These are phyloP conservation scores for Russula sp. DNA, from an alignment of 768 basidiomycete species.

Conservation along the genomic window DNA sequence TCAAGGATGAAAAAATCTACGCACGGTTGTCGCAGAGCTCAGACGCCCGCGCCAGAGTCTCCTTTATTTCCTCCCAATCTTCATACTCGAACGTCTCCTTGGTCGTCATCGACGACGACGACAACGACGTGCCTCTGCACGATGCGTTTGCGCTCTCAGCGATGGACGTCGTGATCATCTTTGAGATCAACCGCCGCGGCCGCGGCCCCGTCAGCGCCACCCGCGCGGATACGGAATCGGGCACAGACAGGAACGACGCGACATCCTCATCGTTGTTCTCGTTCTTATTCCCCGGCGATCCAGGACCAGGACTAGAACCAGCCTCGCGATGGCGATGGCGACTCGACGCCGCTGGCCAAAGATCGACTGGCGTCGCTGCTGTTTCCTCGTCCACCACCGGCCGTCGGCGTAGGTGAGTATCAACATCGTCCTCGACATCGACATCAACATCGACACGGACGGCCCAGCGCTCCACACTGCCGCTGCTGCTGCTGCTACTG, in stretches of 20 bases:
- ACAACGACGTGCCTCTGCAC: not conserved
- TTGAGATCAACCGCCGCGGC: not conserved
- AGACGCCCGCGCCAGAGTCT: conserved; percentile 48
- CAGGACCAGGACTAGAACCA: too few relatives aligned
- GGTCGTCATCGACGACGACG: too few relatives aligned
- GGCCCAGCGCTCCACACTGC: conserved; percentile 18
- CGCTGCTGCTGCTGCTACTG: not conserved
- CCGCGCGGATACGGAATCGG: too few relatives aligned
- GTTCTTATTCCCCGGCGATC: not conserved
- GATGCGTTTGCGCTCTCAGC: conserved; percentile 1
- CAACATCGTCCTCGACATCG: too few relatives aligned
- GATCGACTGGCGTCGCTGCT: too few relatives aligned
- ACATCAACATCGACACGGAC: conserved; percentile 1
- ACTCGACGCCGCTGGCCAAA: too few relatives aligned
- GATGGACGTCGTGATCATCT: conserved; percentile 19
- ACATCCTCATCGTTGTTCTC: not conserved
- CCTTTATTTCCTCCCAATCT: conserved; percentile 61
- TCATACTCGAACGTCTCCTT: conserved; percentile 27
- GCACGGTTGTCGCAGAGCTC: conserved; percentile 57
- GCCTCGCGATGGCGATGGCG: too few relatives aligned
- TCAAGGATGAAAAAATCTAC: conserved; percentile 21
- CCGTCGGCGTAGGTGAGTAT: too few relatives aligned
- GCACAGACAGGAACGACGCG: too few relatives aligned
- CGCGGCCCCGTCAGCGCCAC: too few relatives aligned
- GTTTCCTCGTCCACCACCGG: not conserved